Evolutionary conservation across 305 asterid species (phyloP), one percentile per base, ranked within the genome.

Genomic region (Petunia hybrid): DNA sequence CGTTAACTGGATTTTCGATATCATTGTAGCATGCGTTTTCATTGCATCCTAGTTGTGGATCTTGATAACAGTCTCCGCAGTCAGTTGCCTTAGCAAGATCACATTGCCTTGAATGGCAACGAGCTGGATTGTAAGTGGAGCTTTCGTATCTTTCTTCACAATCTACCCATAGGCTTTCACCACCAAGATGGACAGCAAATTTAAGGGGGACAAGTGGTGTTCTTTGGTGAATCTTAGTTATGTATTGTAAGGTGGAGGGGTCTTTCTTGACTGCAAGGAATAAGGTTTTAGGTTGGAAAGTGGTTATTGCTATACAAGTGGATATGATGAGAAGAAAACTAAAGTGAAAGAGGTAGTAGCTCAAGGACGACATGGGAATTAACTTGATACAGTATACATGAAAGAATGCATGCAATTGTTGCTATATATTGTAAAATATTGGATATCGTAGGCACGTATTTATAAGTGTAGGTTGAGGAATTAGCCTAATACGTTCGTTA

Each of bases 121-220:
- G 60, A 6, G 56, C 65, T 10, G 74, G 10, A 14, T 36, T 76
- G 55, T 77, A 81, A 1, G 84, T 56, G 9, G 81, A 80, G 56
- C 84, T 80, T 8, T 40, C 55, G 36, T 57, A 78, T 14, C 61
- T 38, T 1, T 35, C 35, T 9, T 42, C 56, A 60, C 87, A 84
- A 16, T 84, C 84, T 1, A 76, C 82, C 87, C 87, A 84, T n/a
- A 84, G 63, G 63, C 35, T 59, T 40, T 61, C 82, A 46, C 84
- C 84, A 4, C 82, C 87, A 31, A 84, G 71, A 81, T 84, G 82
- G 3, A 84, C 3, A 14, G 84, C 70, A 10, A 84, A 38, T 43
- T 78, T 84, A 38, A 84, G 64, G 13, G 87, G 87, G 12, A 81
- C 67, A 38, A 43, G 74, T 41, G 86, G 83, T 0, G 83, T 67